phyloP scores from a whole-genome alignment of 345 rosid species.

The Clarkia xantiana region DNA sequence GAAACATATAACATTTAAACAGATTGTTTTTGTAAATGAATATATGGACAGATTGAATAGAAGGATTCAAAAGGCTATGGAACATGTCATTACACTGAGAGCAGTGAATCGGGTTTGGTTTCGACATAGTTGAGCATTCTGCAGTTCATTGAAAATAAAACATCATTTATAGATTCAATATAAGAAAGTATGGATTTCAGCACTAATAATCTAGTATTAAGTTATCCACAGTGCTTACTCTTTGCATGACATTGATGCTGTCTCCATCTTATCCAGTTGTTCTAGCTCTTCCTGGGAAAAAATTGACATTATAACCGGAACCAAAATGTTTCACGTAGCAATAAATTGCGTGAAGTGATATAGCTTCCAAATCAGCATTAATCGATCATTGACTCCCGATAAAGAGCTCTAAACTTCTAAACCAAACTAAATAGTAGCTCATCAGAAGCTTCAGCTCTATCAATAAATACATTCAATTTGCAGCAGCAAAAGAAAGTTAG shows the following conservation, averaged over 20 bases:
- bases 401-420: too few relatives aligned
- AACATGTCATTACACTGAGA: constrained; percentile 36
- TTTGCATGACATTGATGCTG: constrained; percentile 12
- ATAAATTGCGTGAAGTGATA: too few relatives aligned
- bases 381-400: too few relatives aligned
- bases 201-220: not conserved
- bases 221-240: constrained; percentile 6
- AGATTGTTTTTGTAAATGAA: not conserved
- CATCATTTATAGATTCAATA: not conserved
- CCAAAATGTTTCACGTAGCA: not conserved
- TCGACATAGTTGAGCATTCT: constrained; percentile 51
- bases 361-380: too few relatives aligned
- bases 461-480: too few relatives aligned
- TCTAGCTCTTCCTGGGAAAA: constrained; percentile 71
- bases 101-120: constrained; percentile 60
- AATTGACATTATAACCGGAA: not conserved
- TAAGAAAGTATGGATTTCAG: not conserved
- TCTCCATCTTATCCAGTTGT: constrained; percentile 54
- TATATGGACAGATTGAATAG: not conserved
- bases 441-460: too few relatives aligned
- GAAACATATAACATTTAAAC: not conserved
- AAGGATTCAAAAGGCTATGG: not conserved
- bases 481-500: too few relatives aligned
- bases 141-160: constrained; percentile 9
- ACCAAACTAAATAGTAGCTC: too few relatives aligned